A percentile compares a stretch with the other conserved stretches of the same genome.
These are phyloP conservation scores for Zopfia rhizophila DNA, from an alignment of 2,329 filamentous ascomycete species.

Conservation along the genomic window DNA sequence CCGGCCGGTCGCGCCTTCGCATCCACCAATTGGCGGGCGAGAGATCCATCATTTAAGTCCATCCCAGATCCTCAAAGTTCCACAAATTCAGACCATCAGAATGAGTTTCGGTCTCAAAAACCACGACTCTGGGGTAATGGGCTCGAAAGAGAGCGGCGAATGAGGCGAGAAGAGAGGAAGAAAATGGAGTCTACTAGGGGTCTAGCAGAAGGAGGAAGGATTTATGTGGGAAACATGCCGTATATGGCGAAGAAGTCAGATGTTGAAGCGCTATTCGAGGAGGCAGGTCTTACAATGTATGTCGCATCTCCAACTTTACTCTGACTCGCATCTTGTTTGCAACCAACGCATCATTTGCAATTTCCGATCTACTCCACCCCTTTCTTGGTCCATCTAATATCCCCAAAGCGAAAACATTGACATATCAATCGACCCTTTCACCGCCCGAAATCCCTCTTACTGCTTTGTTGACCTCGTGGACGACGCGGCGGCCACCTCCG, in stretches of 20 bases:
- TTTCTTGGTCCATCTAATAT: not conserved
- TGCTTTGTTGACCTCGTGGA: conserved; percentile 76
- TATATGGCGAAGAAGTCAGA: conserved; percentile 4
- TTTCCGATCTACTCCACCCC: not conserved
- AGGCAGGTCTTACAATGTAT: not conserved
- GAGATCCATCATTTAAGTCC: too few species aligned
- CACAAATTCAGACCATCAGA: too few species aligned
- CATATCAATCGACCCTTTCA: conserved; percentile 75
- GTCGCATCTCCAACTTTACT: not conserved
- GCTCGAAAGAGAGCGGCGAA: too few species aligned
- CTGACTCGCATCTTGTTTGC: too few species aligned
- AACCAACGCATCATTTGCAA: not conserved
- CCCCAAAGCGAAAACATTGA: conserved; percentile 64
- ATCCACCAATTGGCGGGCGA: too few species aligned
- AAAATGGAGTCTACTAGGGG: too few species aligned
- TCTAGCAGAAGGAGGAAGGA: too few species aligned
- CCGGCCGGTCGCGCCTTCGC: too few species aligned
- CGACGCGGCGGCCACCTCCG: conserved; percentile 66
- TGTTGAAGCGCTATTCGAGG: conserved; percentile 12
- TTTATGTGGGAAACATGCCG: conserved; percentile 9
- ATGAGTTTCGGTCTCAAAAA: too few species aligned
- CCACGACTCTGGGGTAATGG: too few species aligned
- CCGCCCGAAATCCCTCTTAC: conserved; percentile 75
- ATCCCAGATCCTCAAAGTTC: too few species aligned
- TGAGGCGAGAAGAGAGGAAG: too few species aligned